Evolutionary conservation across 176 grass and related monocot genomes (phyloP).

Genomic region (Juncus inflexus): DNA sequence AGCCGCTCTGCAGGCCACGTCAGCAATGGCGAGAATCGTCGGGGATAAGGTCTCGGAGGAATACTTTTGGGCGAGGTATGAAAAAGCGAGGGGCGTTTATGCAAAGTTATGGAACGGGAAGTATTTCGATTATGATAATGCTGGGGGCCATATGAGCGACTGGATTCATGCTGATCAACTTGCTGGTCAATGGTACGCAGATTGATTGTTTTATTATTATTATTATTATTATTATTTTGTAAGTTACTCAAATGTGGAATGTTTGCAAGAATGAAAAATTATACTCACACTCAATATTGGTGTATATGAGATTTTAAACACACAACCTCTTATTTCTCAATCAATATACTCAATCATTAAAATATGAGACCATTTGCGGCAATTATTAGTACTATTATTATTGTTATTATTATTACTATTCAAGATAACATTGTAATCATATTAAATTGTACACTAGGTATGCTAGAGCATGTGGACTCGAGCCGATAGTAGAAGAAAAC

Average conservation of each 20-base stretch:
- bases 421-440: neutral
- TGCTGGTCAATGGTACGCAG: slow-evolving; percentile 70
- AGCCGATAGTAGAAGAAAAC: slow-evolving; percentile 44
- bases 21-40: slow-evolving; percentile 54
- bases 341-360: too few relatives aligned
- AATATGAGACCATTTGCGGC: too few relatives aligned
- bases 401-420: too few relatives aligned
- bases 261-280: neutral
- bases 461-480: slow-evolving; percentile 53
- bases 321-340: too few relatives aligned
- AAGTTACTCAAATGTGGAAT: neutral
- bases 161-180: slow-evolving; percentile 83
- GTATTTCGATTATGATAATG: slow-evolving; percentile 81
- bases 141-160: slow-evolving; percentile 38
- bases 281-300: too few relatives aligned
- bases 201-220: neutral
- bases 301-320: too few relatives aligned
- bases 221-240: neutral
- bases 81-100: slow-evolving; percentile 41
- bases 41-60: slow-evolving; percentile 47
- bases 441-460: slow-evolving; percentile 33
- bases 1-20: slow-evolving; percentile 60
- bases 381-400: too few relatives aligned
- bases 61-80: slow-evolving; percentile 37
- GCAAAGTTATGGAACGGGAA: slow-evolving; percentile 63